Base-by-base conservation (phyloP, 768 basidiomycete species). In the Boletus sp. region DNA sequence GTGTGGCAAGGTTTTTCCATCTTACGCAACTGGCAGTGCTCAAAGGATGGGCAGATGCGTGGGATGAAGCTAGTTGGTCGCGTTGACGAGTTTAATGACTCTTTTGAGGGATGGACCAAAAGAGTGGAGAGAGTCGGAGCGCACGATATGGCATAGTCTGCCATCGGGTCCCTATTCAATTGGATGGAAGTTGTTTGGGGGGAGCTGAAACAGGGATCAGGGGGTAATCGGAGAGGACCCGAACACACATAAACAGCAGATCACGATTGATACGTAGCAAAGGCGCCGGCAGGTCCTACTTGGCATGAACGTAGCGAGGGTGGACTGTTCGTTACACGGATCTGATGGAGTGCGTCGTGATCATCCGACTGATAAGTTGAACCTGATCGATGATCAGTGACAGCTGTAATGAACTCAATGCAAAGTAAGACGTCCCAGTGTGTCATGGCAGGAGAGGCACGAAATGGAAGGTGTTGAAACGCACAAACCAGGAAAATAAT, bases 131-230 rank as follows among this genome's bases (percentile, higher is more conserved):
- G 30, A 14, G 1, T 25, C 25, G 25, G 25, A 25, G 25, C 5
- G n/a, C 39, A 9, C 34, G 23, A 58, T 44, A 42, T 32, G 49
- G 56, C 10, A 59, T 25, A 29, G 44, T 13, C 35, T 23, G 19
- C 25, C 19, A 41, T 14, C 2, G 17, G 15, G 19, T n/a, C 29
- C 29, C 32, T 47, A 35, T 29, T 39, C 25, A 25, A 5, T 39
- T 27, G 14, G 27, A 39, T 35, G 38, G 29, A 27, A 13, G 7
- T 30, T 32, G 13, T 30, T 51, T 29, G 34, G 37, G 33, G 21
- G 37, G 29, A n/a, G 2, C 34, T 56, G 63, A 66, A 63, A 66
- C 64, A 63, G 54, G 50, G 46, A 23, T 35, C 46, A 17, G 30
- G 23, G 23, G 27, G 23, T 32, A 34, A 49, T 38, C 35, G 40